phyloP scores from a whole-genome alignment of 2,329 filamentous ascomycete genomes.

The Beauveria sp. region DNA sequence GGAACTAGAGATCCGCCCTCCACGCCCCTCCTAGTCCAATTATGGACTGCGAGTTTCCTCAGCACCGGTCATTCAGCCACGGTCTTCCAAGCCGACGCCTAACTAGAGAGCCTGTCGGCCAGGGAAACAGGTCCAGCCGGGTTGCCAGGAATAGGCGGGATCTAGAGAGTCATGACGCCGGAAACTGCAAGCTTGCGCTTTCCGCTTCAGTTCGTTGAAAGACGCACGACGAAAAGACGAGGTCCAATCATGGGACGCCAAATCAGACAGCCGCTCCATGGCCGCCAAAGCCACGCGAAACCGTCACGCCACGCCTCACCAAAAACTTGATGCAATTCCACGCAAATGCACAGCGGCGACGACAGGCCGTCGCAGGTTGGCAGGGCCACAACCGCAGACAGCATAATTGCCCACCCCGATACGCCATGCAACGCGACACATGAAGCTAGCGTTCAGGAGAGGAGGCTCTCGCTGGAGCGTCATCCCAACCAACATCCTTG shows the following conservation, averaged over 20 bases:
- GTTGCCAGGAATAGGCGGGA: background rate
- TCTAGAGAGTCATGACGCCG: background rate
- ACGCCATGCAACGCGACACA: background rate
- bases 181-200: background rate
- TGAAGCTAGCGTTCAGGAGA: background rate
- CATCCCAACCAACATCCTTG: background rate
- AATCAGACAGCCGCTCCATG: background rate
- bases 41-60: background rate
- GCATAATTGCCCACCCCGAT: background rate
- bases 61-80: background rate
- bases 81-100: background rate
- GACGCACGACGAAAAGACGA: background rate
- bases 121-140: too few relatives aligned
- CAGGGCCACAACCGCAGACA: background rate
- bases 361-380: background rate
- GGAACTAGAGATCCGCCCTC: background rate
- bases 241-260: background rate
- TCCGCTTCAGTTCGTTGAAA: background rate
- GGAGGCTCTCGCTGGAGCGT: background rate
- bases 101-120: background rate
- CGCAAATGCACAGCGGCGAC: background rate
- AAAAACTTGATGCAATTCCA: background rate
- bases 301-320: background rate
- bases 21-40: constrained; percentile 3
- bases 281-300: constrained; percentile 9